Base-by-base conservation (phyloP, 2,329 filamentous ascomycete genomes). In the Periconia sp. region DNA sequence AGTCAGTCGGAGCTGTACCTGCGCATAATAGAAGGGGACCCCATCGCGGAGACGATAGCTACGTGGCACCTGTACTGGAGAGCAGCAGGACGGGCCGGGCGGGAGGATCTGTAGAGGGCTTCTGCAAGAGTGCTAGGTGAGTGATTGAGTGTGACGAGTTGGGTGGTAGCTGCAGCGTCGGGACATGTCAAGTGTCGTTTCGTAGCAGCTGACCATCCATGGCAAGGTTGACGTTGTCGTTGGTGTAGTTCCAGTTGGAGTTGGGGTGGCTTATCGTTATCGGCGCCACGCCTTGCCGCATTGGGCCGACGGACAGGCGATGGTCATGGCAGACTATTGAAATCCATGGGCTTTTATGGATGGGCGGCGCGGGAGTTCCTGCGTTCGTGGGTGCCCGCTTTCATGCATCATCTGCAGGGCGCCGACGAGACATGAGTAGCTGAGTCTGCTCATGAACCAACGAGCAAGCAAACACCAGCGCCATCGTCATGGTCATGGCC, bases 1-100 rank as follows among this genome's bases (percentile, higher is more conserved):
- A 27, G 23, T 27, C 23, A 27, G 5, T 27, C 23, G 23, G 23
- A n/a, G 57, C 51, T 54, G 63, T 63, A 63, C 68, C 57, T 59
- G 58, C 19, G 49, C 60, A 56, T n/a, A 56, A 63, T 68, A 65
- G 67, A 68, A 65, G 63, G 60, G 56, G 50, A 61, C 69, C n/a
- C 67, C 66, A 66, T 49, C 37, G 27, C 23, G n/a, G 43, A 30
- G 19, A 30, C 31, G 43, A 30, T 11, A 37, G 11, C 37, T 49
- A 71, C 69, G 69, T 72, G 69, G 69, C 69, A 71, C 68, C 68
- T 70, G 60, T 69, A 58, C 63, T 63, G 64, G 59, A 60, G 65
- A 69, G 63, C 66, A 65, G 57, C 57, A 55, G 52, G 54, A 57
- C 68, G 69, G 69, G 64, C 67, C 69, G 68, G 66, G 65, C 65